Percentiles rank a stretch among this genome's conserved stretches.
phyloP scores from a whole-genome alignment of 2,329 filamentous ascomycete species.

The Diaporthe citriasiana region DNA sequence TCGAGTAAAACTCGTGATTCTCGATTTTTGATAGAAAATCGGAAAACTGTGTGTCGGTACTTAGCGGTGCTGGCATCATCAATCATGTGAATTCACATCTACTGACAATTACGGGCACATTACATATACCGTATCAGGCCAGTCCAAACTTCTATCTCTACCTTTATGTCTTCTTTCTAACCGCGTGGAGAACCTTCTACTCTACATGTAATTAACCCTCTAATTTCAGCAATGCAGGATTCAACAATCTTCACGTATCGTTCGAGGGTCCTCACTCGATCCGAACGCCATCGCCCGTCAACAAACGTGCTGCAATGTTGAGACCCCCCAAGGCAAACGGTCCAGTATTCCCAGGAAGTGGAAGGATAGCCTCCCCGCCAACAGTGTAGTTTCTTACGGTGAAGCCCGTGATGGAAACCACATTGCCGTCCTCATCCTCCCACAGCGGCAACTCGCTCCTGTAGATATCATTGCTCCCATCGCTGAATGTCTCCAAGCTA shows the following conservation, averaged over 20 bases:
- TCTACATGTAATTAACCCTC: neutral
- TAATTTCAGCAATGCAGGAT: too few relatives aligned
- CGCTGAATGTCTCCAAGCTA: constrained; percentile 41
- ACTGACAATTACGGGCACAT: neutral
- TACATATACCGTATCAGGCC: neutral
- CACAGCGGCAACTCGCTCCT: constrained; percentile 42
- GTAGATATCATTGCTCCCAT: constrained; percentile 40
- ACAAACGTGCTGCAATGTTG: constrained; percentile 20
- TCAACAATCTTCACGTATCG: neutral
- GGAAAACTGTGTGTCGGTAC: too few relatives aligned
- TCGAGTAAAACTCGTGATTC: too few relatives aligned
- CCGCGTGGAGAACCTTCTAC: neutral
- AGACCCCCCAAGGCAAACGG: constrained; percentile 8
- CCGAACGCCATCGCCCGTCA: neutral
- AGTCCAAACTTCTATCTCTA: neutral
- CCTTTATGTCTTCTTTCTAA: neutral
- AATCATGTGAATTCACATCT: neutral
- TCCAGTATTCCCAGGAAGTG: constrained; percentile 21
- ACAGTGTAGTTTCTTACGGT: constrained; percentile 39
- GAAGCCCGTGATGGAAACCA: constrained; percentile 38
- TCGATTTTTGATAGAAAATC: too few relatives aligned
- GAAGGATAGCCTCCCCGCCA: constrained; percentile 26
- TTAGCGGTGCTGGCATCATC: neutral
- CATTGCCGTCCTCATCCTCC: constrained; percentile 29
- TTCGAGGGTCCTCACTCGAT: constrained; percentile 19